phyloP scores from a whole-genome alignment of 306 rosid species.

The Mucuna pruriens region DNA sequence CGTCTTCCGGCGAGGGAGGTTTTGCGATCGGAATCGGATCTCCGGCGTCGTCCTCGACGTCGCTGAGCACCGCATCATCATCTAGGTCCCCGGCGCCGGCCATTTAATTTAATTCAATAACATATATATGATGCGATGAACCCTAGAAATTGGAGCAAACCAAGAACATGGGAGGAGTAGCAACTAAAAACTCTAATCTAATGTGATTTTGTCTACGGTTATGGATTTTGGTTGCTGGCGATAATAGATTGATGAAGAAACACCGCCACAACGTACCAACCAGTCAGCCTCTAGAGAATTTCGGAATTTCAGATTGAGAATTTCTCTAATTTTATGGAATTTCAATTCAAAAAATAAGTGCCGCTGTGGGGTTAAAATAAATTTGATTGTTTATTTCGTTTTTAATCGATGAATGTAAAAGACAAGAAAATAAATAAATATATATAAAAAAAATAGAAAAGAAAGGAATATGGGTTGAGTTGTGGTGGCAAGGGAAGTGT shows the following conservation, averaged over 20 bases:
- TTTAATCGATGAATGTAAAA: neutral
- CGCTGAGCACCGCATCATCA: conserved; percentile 88
- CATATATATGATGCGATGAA: conserved; percentile 33
- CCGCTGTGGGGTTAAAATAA: neutral
- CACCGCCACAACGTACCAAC: conserved; percentile 32
- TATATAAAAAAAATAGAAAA: neutral
- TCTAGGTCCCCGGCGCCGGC: conserved; percentile 69
- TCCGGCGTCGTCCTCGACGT: conserved; percentile 81
- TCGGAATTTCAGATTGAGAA: neutral
- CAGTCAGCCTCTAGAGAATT: conserved; percentile 26
- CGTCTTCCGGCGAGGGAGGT: conserved; percentile 56
- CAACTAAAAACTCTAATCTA: neutral
- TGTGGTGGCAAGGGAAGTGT: neutral
- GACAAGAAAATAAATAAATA: neutral
- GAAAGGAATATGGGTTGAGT: neutral
- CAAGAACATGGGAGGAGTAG: neutral
- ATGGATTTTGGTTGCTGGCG: neutral
- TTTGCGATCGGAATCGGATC: conserved; percentile 57
- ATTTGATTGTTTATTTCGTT: neutral
- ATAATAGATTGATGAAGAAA: conserved; percentile 13
- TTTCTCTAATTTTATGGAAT: neutral
- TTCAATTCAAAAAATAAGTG: neutral
- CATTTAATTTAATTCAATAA: conserved; percentile 51
- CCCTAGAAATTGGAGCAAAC: conserved; percentile 49
- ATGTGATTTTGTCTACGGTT: neutral